Evolutionary conservation across 1,284 basidiomycete genomes (phyloP).

Genomic region (Marasmius fiardii): DNA sequence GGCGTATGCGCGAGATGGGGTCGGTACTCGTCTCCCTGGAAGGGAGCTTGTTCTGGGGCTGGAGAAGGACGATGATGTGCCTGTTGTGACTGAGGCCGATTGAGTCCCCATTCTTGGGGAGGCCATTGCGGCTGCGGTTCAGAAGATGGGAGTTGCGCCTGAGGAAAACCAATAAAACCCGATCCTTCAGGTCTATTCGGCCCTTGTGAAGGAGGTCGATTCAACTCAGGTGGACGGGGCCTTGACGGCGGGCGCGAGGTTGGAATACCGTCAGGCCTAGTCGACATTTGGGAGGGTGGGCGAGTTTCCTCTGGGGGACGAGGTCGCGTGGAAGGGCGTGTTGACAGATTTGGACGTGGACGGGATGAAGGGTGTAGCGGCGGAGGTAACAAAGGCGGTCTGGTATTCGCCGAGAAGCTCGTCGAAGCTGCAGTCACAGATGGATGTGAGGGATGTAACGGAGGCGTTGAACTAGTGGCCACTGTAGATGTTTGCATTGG

Average conservation of each 20-base stretch:
- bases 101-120: constrained; percentile 39
- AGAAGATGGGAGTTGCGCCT: constrained; percentile 18
- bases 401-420: background rate
- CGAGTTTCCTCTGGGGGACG: constrained; percentile 9
- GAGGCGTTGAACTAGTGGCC: constrained; percentile 3
- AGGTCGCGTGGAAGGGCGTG: constrained; percentile 15
- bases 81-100: constrained; percentile 8
- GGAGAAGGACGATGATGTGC: background rate
- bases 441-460: constrained; percentile 6
- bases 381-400: constrained; percentile 15
- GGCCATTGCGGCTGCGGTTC: constrained; percentile 41
- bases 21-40: background rate
- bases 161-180: background rate
- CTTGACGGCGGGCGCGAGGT: constrained; percentile 15
- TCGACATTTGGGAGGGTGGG: constrained; percentile 15
- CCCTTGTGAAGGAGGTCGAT: constrained; percentile 11
- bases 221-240: constrained; percentile 8
- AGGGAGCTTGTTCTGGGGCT: background rate
- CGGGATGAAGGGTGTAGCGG: constrained; percentile 22
- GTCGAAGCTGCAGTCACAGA: constrained; percentile 3
- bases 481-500: background rate
- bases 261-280: too few relatives aligned
- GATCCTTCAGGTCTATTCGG: constrained; percentile 4
- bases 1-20: background rate
- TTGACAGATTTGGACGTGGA: constrained; percentile 14